A percentile compares a stretch with the other conserved stretches of the same genome.
Evolutionary conservation across 495 filamentous ascomycete genomes (phyloP).

Genomic region (Hypoxylon fuscum): DNA sequence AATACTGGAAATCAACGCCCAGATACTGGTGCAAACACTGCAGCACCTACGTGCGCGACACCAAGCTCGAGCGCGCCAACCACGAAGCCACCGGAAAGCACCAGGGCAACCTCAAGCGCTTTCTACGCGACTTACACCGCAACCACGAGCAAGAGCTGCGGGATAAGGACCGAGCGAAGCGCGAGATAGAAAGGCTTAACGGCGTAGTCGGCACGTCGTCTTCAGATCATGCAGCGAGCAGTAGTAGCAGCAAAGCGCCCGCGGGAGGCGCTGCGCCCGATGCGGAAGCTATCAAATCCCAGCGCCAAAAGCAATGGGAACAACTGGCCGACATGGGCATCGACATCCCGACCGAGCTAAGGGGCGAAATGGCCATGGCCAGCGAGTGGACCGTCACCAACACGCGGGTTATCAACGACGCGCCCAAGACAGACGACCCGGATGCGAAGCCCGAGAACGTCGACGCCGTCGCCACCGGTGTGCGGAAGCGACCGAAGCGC

Average conservation of each 20-base stretch:
- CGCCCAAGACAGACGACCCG: conserved; percentile 27
- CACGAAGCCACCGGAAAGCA: conserved; percentile 92
- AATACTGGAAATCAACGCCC: conserved; percentile 99
- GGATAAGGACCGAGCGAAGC: conserved; percentile 81
- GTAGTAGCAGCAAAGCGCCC: conserved; percentile 26
- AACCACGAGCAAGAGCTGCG: conserved; percentile 78
- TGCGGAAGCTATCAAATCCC: conserved; percentile 62
- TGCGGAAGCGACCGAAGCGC: conserved; percentile 71
- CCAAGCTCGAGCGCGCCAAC: conserved; percentile 84
- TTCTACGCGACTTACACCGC: conserved; percentile 85
- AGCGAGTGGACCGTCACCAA: conserved; percentile 86
- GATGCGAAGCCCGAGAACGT: conserved; percentile 45
- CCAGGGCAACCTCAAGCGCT: conserved; percentile 88
- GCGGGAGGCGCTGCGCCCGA: conserved; percentile 17
- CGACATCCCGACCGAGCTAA: conserved; percentile 79
- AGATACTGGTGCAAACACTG: conserved; percentile 99
- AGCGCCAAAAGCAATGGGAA: conserved; percentile 83
- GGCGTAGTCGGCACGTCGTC: conserved; percentile 67
- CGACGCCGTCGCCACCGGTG: conserved; percentile 63
- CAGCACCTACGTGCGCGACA: conserved; percentile 89
- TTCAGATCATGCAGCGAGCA: conserved; percentile 26
- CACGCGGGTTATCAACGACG: conserved; percentile 53
- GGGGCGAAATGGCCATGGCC: conserved; percentile 83
- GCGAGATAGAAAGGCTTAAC: conserved; percentile 87
- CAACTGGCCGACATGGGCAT: conserved; percentile 91